Conservation (phyloP, 257 asterid species). For the Voacanga thouarsii region DNA sequence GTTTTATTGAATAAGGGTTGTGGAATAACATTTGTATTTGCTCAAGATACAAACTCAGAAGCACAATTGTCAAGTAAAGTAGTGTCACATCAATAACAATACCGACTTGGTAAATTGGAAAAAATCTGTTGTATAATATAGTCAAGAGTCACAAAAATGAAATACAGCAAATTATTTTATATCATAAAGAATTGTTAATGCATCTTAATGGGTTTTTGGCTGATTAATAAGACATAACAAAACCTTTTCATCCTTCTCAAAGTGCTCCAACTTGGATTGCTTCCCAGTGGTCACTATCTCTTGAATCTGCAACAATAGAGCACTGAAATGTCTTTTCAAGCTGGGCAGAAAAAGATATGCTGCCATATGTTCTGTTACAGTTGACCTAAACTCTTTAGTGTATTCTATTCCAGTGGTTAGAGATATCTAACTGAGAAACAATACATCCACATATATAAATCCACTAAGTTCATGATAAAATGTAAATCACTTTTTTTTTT, state of each 20-base stretch:
- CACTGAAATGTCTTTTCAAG: conserved; percentile 6
- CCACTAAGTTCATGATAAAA: background rate
- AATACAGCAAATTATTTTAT: background rate
- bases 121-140: background rate
- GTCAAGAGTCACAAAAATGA: background rate
- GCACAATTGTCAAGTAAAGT: background rate
- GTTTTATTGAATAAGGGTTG: no score
- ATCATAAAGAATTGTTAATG: background rate
- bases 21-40: background rate
- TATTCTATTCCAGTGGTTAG: background rate
- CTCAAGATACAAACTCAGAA: background rate
- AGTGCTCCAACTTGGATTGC: conserved; percentile 91
- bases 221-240: background rate
- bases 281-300: conserved; percentile 92
- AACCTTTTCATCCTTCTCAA: conserved; percentile 94
- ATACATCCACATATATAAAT: background rate
- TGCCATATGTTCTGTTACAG: background rate
- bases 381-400: background rate
- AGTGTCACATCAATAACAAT: background rate
- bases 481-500: background rate
- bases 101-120: background rate
- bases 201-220: background rate
- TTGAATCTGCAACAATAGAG: conserved; percentile 67
- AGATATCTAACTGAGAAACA: background rate
- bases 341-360: conserved; percentile 3